phyloP scores from a whole-genome alignment of 352 stramenopile genomes.

The Elongisporangium prolatum region DNA sequence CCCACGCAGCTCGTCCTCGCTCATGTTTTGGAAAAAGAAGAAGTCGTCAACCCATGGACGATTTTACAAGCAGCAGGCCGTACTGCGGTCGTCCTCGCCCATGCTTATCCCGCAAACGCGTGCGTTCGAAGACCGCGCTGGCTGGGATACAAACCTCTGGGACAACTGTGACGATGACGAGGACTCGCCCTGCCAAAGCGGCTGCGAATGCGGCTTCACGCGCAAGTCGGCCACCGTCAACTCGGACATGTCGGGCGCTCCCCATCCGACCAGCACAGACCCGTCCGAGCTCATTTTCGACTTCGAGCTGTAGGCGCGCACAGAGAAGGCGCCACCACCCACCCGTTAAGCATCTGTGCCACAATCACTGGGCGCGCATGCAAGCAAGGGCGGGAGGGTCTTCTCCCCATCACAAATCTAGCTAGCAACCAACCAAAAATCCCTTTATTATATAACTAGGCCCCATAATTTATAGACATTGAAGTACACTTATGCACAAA shows the following conservation, averaged over 20 bases:
- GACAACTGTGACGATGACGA: constrained; percentile 28
- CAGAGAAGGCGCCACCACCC: constrained; percentile 1
- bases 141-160: constrained; percentile 25
- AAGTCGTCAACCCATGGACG: background rate
- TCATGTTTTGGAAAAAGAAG: background rate
- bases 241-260: background rate
- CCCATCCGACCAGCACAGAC: constrained; percentile 5
- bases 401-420: background rate
- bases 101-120: constrained; percentile 35
- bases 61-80: constrained; percentile 9
- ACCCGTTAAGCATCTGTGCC: background rate
- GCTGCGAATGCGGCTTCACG: constrained; percentile 30
- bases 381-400: background rate
- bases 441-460: background rate
- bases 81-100: constrained; percentile 13
- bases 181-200: constrained; percentile 38
- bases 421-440: background rate
- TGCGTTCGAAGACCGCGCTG: constrained; percentile 32
- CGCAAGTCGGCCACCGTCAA: constrained; percentile 1
- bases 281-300: constrained; percentile 61
- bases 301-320: constrained; percentile 47
- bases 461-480: background rate
- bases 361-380: background rate
- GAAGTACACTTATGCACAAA: background rate
- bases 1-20: background rate